These are phyloP conservation scores for Tylopilus cervinicoccineus DNA, from an alignment of 768 basidiomycete species.

Conservation along the genomic window DNA sequence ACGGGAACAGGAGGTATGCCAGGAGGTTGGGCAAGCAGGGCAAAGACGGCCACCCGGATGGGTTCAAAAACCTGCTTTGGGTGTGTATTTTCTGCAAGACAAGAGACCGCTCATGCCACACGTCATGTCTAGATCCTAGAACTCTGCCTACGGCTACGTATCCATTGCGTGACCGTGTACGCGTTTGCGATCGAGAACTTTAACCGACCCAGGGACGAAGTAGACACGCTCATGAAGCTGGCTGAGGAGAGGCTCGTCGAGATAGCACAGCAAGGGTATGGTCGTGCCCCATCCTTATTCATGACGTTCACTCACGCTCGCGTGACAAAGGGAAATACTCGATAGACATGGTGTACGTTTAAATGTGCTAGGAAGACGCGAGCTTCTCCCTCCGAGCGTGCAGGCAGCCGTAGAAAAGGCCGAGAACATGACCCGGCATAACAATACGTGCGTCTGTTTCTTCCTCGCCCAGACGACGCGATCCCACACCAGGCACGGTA, in stretches of 20 bases:
- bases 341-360: conserved; percentile 81
- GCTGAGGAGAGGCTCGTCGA: conserved; percentile 76
- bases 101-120: neutral
- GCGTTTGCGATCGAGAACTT: conserved; percentile 99
- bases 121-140: conserved; percentile 65
- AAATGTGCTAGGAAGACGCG: conserved; percentile 71
- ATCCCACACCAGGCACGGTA: conserved; percentile 28
- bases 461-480: neutral
- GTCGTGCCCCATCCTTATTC: conserved; percentile 3
- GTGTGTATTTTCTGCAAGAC: conserved; percentile 43
- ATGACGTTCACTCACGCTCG: neutral
- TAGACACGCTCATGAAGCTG: conserved; percentile 82
- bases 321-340: conserved; percentile 64
- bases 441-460: conserved; percentile 50
- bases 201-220: conserved; percentile 80
- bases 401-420: conserved; percentile 65
- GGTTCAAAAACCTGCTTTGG: conserved; percentile 73
- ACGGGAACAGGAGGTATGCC: conserved; percentile 93
- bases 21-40: conserved; percentile 61
- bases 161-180: conserved; percentile 88
- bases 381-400: conserved; percentile 77
- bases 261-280: conserved; percentile 77
- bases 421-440: conserved; percentile 70
- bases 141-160: conserved; percentile 73
- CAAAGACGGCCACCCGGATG: conserved; percentile 77